Evolutionary conservation across 192 early-diverging fungal species (phyloP), one percentile per base, ranked within the genome.

Genomic region (Backusella westeae): DNA sequence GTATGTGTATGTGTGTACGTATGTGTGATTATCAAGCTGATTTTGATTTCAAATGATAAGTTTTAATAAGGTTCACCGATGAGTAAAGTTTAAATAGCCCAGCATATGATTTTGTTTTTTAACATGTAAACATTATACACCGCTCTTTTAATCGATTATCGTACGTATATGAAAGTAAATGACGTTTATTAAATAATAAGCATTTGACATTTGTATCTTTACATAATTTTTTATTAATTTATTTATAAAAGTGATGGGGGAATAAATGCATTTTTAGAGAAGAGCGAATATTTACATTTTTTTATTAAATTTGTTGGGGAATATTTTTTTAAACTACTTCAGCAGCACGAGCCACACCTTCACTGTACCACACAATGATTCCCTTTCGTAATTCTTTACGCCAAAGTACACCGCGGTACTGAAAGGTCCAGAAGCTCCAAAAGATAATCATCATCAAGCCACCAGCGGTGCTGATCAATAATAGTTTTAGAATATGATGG

Each of bases 391-490:
- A 65, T 56, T 88, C 87, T 78, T 84, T 81, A 52, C 80, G 80
- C 87, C 87, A 88, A 38, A 87, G 72, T 19, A 88, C 82, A 0
- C 85, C 87, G 32, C 83, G 78, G 69, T 87, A 87, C 71, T 88
- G 87, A 34, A 88, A 88, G 0, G 87, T 88, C 87, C 87, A 88
- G 44, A 88, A 88, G 15, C 85, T 87, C 85, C 85, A 88, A 76
- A 81, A 88, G 34, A 73, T 75, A 69, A 85, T 77, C 81, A 88
- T 78, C 66, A 88, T 77, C 56, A 87, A 32, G 4, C 85, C 85
- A 72, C 85, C 83, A 5, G 77, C 71, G 44, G 83, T 59, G 63
- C 83, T 84, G 9, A 80, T 80, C 32, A 82, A 41, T 7, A 88
- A 75, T 49, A 84, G 72, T 7, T 83, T 75, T 34, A 85, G 71